Base-by-base conservation (phyloP, 257 asterid genomes). In the Scutellaria baicalensis region DNA sequence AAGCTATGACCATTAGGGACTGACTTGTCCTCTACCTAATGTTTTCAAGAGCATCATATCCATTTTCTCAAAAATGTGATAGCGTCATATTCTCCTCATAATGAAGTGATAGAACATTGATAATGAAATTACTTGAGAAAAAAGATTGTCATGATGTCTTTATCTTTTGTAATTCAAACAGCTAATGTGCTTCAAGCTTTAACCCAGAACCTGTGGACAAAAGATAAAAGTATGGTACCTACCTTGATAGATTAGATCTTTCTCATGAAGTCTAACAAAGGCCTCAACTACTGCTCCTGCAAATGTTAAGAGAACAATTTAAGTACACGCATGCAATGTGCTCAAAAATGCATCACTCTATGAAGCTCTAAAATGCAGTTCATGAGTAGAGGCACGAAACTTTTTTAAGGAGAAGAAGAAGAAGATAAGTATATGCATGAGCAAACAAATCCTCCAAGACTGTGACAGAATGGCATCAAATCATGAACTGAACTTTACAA, bases 161-260 rank as follows among this genome's bases (percentile, higher is more conserved):
- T 12, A 18, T 56, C 66, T 14, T 59, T 16, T 62, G 62, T 23
- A 68, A 69, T 50, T 52, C 63, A 60, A 57, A 63, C 70, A 17
- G 27, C 35, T 27, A 70, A 67, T 39, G 60, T 49, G 40, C 52
- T 43, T 60, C 63, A 42, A 59, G 61, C 51, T 50, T 69, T 59
- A 44, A 39, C 40, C 43, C 44, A 63, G 55, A 47, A 54, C 16
- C 59, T 45, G 44, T 36, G 60, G 36, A 56, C 56, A 43, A 49
- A 35, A 65, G 69, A 13, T 27, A 71, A 61, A 55, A 59, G 33
- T 45, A 64, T 49, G 38, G 31, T 68, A 36, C 21, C 38, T 81
- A 91, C 97, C 99, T 88, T 86, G 99, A 88, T 94, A 94, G 65
- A 94, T 87, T 42, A 89, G 82, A 72, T 97, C 99, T 83, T 94